These are phyloP conservation scores for Lodderomyces parapsilosis DNA, from an alignment of 1,139 yeast species.

Conservation along the genomic window DNA sequence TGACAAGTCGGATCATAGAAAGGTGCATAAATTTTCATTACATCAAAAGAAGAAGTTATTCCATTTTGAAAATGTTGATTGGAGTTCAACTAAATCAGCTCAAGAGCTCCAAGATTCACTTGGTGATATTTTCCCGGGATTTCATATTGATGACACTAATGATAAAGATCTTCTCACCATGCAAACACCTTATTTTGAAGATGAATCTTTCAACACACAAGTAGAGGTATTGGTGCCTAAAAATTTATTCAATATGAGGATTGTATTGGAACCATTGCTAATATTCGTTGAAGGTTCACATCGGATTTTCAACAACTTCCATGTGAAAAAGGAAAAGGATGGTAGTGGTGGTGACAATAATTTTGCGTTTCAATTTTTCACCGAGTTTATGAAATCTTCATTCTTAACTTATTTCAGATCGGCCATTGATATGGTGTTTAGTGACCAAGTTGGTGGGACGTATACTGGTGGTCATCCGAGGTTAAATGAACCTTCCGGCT, in stretches of 20 bases:
- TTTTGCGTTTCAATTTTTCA: constrained; percentile 50
- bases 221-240: constrained; percentile 73
- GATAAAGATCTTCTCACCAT: constrained; percentile 13
- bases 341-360: constrained; percentile 9
- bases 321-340: constrained; percentile 9
- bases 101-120: constrained; percentile 47
- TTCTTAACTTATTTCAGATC: constrained; percentile 67
- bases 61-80: constrained; percentile 48
- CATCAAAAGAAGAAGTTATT: constrained; percentile 29
- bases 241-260: constrained; percentile 78
- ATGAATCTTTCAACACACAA: constrained; percentile 50
- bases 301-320: constrained; percentile 22
- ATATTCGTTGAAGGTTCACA: constrained; percentile 54
- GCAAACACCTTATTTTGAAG: constrained; percentile 55
- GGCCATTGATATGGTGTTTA: constrained; percentile 42
- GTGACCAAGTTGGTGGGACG: constrained; percentile 28
- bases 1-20: constrained; percentile 9
- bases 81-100: constrained; percentile 33
- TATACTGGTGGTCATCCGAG: constrained; percentile 9
- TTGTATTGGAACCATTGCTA: constrained; percentile 62
- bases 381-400: constrained; percentile 58
- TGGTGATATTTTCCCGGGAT: constrained; percentile 64
- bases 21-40: constrained; percentile 9
- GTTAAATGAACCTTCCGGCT: constrained; percentile 14
- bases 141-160: constrained; percentile 31